Base-by-base conservation (phyloP, 2,329 filamentous ascomycete species). In the Aotearoamyces nothofagi region DNA sequence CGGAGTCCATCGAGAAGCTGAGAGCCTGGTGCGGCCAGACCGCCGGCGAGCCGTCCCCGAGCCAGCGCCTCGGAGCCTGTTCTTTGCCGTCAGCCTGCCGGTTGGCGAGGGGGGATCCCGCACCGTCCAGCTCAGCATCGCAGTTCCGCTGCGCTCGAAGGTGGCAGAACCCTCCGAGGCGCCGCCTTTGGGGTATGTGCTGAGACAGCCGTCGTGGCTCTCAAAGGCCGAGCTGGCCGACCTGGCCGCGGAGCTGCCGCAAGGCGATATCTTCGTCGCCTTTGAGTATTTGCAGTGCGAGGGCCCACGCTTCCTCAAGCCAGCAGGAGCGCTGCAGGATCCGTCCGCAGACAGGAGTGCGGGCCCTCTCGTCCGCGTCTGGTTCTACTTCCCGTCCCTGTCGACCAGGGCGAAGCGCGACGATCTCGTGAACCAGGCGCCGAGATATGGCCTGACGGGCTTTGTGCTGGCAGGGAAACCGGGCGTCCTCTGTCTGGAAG, bases 321-420 rank as follows among this genome's bases (percentile, higher is more conserved):
- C 20, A 2, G 37, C 43, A 15, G 38, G 19, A 30, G 27, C 15
- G 17, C 17, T 20, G 10, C 15, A 17, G 9, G 27, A 3, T 11
- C 26, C 27, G 12, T 29, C 14, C 4, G 31, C 13, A 2, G 23
- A 8, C 7, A 29, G 34, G 1, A 26, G 22, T 8, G 40, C 33
- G 0, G 10, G 11, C 9, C 43, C 55, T 0, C 39, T 64, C 1
- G 56, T 66, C 3, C 52, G 69, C 6, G 67, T 65, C 1, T 73
- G 68, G 68, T 73, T 73, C 41, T 73, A 73, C 46, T 71, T 74
- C 36, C 68, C 68, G 0, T 71, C 66, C 1, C 61, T 74, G 30
- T 66, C 61, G 22, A 73, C 68, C 0, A 60, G 69, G 3, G 57
- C 58, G 25, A 74, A 73, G 40, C 56, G 69, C 26, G 58, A 65